These are phyloP conservation scores for Solioccasus polychromus DNA, from an alignment of 768 basidiomycete genomes.

Conservation along the genomic window DNA sequence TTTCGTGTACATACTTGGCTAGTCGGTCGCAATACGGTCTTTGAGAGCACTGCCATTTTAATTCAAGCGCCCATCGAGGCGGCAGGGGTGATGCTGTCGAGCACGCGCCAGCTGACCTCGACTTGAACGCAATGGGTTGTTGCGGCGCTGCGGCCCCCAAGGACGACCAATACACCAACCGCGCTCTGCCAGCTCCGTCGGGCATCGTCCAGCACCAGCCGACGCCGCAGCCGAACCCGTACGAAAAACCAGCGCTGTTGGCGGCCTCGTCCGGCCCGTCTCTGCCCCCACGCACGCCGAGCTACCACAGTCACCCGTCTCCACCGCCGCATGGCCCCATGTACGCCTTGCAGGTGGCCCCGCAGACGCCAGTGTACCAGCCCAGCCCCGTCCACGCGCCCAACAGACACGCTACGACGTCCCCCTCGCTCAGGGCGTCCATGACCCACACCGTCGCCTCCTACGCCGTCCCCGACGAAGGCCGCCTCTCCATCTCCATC, in stretches of 20 bases:
- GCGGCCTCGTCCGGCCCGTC: slow-evolving; percentile 38
- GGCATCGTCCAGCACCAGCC: slow-evolving; percentile 55
- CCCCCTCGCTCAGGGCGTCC: slow-evolving; percentile 19
- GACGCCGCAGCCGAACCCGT: slow-evolving; percentile 31
- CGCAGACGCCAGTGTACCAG: slow-evolving; percentile 20
- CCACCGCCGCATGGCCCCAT: slow-evolving; percentile 32
- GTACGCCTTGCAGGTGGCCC: neutral
- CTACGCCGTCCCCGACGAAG: slow-evolving; percentile 47
- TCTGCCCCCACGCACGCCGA: slow-evolving; percentile 46
- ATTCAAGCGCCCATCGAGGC: too few relatives aligned
- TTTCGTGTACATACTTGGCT: too few relatives aligned
- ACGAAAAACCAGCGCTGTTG: slow-evolving; percentile 44
- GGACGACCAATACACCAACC: slow-evolving; percentile 34
- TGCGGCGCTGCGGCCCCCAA: slow-evolving; percentile 51
- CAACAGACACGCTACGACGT: slow-evolving; percentile 16
- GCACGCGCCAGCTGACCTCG: neutral
- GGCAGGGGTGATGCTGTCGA: too few relatives aligned
- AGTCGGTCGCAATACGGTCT: too few relatives aligned
- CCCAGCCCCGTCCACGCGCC: slow-evolving; percentile 29
- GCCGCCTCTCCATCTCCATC: slow-evolving; percentile 79
- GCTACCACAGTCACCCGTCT: slow-evolving; percentile 27
- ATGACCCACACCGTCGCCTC: neutral
- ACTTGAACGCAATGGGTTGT: slow-evolving; percentile 56
- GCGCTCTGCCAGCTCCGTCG: slow-evolving; percentile 26
- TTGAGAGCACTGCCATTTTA: too few relatives aligned